Evolutionary conservation across 148 eudicot species (phyloP).

Genomic region (Chenopodium formosanum): DNA sequence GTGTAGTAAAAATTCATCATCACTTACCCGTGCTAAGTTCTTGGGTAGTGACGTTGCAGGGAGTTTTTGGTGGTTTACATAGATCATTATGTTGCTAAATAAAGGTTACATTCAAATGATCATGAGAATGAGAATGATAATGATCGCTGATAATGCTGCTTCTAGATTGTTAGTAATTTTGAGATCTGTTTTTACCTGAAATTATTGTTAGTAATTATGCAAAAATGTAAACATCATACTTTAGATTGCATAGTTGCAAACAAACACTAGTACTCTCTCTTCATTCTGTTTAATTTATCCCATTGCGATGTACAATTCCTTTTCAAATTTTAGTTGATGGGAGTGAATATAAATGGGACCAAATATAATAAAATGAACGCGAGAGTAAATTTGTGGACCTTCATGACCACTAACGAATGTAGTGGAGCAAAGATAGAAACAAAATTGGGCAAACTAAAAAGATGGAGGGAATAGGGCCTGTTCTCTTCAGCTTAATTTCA

Average conservation of each 20-base stretch:
- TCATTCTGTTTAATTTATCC: too few relatives aligned
- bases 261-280: too few relatives aligned
- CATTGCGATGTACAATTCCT: too few relatives aligned
- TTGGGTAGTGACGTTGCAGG: not conserved
- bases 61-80: conserved; percentile 12
- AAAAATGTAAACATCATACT: not conserved
- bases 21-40: not conserved
- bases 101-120: not conserved
- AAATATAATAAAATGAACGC: too few relatives aligned
- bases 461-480: too few relatives aligned
- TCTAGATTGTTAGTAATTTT: not conserved
- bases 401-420: too few relatives aligned
- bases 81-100: conserved; percentile 1
- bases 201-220: not conserved
- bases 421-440: too few relatives aligned
- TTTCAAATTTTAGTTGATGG: too few relatives aligned
- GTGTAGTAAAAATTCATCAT: conserved; percentile 1
- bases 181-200: not conserved
- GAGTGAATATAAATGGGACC: too few relatives aligned
- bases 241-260: not conserved
- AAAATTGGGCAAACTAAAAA: too few relatives aligned
- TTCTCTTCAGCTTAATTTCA: too few relatives aligned
- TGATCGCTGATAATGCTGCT: not conserved
- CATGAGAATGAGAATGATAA: not conserved
- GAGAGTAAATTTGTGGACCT: too few relatives aligned